Conservation (phyloP, 163 green algal genomes). For the Scenedesmus sp. region DNA sequence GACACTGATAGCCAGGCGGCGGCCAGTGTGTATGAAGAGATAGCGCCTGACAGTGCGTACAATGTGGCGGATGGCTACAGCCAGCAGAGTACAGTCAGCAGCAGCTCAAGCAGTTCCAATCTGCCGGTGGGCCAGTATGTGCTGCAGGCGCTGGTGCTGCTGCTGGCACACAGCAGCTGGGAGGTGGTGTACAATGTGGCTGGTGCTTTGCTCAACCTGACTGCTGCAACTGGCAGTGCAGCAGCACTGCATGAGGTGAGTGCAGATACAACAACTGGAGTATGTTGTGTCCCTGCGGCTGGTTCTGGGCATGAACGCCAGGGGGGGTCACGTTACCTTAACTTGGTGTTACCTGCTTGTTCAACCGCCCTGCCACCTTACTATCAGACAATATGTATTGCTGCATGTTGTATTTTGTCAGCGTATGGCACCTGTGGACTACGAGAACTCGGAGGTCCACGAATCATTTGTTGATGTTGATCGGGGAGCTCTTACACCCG, state of each 20-base stretch:
- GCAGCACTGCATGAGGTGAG: constrained; percentile 49
- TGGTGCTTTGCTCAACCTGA: constrained; percentile 71
- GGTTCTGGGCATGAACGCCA: not conserved
- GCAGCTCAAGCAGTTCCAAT: not conserved
- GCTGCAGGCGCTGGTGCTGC: constrained; percentile 65
- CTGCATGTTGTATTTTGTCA: no score
- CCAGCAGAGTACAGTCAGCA: not conserved
- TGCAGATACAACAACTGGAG: constrained; percentile 49
- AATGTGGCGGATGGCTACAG: not conserved
- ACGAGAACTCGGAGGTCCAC: no score
- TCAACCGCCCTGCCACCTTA: no score
- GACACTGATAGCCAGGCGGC: not conserved
- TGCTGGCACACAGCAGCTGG: constrained; percentile 68
- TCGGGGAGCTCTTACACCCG: no score
- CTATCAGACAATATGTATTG: no score
- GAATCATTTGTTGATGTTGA: no score
- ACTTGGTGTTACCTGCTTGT: no score
- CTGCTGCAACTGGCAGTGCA: constrained; percentile 40
- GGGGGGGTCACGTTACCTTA: no score
- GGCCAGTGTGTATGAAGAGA: constrained; percentile 15
- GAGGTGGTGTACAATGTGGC: constrained; percentile 63
- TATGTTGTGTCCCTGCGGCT: not conserved
- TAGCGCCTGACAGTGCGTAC: not conserved
- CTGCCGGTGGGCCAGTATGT: constrained; percentile 39
- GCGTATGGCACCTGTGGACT: no score